phyloP scores from a whole-genome alignment of 129 eudicot species.

The Daucus carota region DNA sequence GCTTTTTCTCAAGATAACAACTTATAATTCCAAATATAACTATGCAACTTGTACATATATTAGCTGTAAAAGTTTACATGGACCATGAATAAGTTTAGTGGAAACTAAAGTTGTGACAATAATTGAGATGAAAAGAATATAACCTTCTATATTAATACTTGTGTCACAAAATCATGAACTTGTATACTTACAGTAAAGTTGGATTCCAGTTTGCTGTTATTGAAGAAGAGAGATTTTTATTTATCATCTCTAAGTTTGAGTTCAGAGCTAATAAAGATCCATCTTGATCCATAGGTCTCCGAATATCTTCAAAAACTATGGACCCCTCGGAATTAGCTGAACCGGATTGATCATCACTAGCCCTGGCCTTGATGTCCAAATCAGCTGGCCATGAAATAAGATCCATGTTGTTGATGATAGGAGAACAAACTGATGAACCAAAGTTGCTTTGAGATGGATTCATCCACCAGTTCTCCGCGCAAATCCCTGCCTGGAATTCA shows the following conservation, averaged over 20 bases:
- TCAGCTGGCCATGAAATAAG: slow-evolving; percentile 28
- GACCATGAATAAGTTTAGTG: slow-evolving; percentile 12
- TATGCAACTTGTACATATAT: slow-evolving; percentile 9
- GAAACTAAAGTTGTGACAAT: slow-evolving; percentile 14
- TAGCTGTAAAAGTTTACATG: slow-evolving; percentile 10
- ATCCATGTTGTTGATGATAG: slow-evolving; percentile 14
- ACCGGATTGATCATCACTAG: slow-evolving; percentile 25
- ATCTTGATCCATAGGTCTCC: slow-evolving; percentile 7
- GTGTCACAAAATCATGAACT: background rate
- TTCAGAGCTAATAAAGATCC: slow-evolving; percentile 11
- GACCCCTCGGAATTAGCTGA: slow-evolving; percentile 29
- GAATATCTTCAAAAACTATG: slow-evolving; percentile 16
- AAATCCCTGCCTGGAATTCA: slow-evolving; percentile 38
- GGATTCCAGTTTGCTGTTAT: slow-evolving; percentile 35
- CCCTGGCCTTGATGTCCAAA: slow-evolving; percentile 21
- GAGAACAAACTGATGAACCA: slow-evolving; percentile 22
- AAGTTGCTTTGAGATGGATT: slow-evolving; percentile 17
- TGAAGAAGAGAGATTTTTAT: slow-evolving; percentile 26
- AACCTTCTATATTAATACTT: slow-evolving; percentile 4
- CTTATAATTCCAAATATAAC: slow-evolving; percentile 6
- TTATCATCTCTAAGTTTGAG: slow-evolving; percentile 26
- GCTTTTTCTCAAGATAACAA: slow-evolving; percentile 18
- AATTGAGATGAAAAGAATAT: slow-evolving; percentile 10
- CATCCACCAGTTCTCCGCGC: slow-evolving; percentile 42
- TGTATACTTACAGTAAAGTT: slow-evolving; percentile 25